These are phyloP conservation scores for Aspergillus udagawae DNA, from an alignment of 2,329 filamentous ascomycete genomes.

Conservation along the genomic window DNA sequence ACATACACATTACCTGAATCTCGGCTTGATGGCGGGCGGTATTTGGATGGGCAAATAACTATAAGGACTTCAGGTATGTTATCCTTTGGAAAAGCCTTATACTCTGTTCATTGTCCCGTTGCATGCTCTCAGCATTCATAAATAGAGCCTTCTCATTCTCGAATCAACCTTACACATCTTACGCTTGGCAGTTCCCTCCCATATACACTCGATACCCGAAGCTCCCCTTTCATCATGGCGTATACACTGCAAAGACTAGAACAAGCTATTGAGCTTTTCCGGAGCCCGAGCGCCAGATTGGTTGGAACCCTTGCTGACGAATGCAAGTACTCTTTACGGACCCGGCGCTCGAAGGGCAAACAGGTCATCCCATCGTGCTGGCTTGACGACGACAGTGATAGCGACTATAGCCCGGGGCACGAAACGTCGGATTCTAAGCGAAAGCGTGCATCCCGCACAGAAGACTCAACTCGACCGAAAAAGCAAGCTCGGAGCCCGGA, in stretches of 20 bases:
- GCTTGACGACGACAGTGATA: conserved; percentile 34
- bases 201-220: not conserved
- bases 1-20: no score
- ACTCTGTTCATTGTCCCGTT: no score
- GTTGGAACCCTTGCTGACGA: not conserved
- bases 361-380: conserved; percentile 17
- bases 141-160: no score
- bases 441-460: not conserved
- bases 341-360: not conserved
- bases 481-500: not conserved
- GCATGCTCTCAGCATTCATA: no score
- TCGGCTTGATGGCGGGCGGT: no score
- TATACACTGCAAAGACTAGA: conserved; percentile 1
- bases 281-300: not conserved
- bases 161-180: no score
- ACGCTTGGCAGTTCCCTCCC: no score
- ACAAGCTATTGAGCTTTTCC: conserved; percentile 3
- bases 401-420: conserved; percentile 27
- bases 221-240: not conserved
- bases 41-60: no score
- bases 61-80: no score
- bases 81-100: no score
- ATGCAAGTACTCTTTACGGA: conserved; percentile 13
- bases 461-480: not conserved
- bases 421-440: not conserved